Evolutionary conservation across 2,329 filamentous ascomycete species (phyloP).

Genomic region (Cytospora chrysosperma): DNA sequence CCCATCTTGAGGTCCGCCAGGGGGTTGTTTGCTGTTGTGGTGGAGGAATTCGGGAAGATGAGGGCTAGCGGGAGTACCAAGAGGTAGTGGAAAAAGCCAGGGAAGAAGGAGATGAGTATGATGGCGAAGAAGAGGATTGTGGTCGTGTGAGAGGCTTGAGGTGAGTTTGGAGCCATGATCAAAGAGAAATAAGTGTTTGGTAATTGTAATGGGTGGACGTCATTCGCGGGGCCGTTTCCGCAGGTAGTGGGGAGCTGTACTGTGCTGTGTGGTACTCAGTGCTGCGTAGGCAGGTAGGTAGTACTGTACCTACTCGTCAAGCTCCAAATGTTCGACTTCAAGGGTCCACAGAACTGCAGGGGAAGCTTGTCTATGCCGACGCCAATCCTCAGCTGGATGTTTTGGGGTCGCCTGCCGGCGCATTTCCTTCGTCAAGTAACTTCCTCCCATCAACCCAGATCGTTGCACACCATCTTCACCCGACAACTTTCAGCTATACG

Average conservation of each 20-base stretch:
- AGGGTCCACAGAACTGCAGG: not conserved
- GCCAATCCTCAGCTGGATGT: no score
- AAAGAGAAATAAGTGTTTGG: not conserved
- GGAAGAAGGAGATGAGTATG: conserved; percentile 53
- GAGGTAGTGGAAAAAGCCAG: conserved; percentile 50
- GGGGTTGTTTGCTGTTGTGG: conserved; percentile 33
- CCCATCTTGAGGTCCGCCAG: conserved; percentile 45
- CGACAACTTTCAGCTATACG: not conserved
- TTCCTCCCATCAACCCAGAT: not conserved
- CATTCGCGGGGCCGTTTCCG: conserved; percentile 22
- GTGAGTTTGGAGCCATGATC: conserved; percentile 14
- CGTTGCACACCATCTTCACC: not conserved
- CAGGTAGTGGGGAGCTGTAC: conserved; percentile 13
- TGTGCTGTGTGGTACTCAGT: no score
- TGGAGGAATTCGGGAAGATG: conserved; percentile 30
- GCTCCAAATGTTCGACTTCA: not conserved
- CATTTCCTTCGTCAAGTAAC: not conserved
- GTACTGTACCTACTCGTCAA: no score
- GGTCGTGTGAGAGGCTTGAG: conserved; percentile 30
- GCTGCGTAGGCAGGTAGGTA: no score
- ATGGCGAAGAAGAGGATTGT: conserved; percentile 48
- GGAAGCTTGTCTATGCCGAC: not conserved
- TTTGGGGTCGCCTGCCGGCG: conserved; percentile 5
- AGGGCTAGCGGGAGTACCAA: conserved; percentile 49
- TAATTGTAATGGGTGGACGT: conserved; percentile 16